These are phyloP conservation scores for Xylaria sp. DNA, from an alignment of 2,329 filamentous ascomycete species.

Conservation along the genomic window DNA sequence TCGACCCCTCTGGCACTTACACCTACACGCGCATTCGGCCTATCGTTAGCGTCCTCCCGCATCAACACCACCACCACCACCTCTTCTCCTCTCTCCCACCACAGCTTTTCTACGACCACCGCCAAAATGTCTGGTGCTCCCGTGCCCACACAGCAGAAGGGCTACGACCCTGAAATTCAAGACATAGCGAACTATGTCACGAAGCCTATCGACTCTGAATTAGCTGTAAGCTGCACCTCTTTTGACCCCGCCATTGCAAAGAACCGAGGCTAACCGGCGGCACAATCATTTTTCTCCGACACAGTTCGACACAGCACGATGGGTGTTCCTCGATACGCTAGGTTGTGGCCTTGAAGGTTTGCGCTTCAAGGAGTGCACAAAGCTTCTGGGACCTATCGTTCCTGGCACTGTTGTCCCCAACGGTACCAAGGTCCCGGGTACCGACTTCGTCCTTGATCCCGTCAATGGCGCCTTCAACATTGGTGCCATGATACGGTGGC, in stretches of 20 bases:
- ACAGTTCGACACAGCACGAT: slow-evolving; percentile 93
- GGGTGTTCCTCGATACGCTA: slow-evolving; percentile 95
- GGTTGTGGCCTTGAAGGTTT: slow-evolving; percentile 96
- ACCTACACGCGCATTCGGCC: slow-evolving; percentile 51
- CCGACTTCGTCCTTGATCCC: slow-evolving; percentile 92
- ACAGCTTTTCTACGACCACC: slow-evolving; percentile 58
- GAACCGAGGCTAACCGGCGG: slow-evolving; percentile 45
- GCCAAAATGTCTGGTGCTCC: slow-evolving; percentile 60
- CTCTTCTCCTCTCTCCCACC: slow-evolving; percentile 50
- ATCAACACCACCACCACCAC: slow-evolving; percentile 43
- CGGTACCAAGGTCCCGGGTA: slow-evolving; percentile 90
- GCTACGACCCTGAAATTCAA: slow-evolving; percentile 91
- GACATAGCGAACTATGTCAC: slow-evolving; percentile 96
- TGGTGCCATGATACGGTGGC: slow-evolving; percentile 97
- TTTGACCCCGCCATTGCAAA: slow-evolving; percentile 37
- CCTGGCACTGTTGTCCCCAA: slow-evolving; percentile 91
- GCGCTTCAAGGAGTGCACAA: slow-evolving; percentile 94
- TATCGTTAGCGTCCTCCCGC: slow-evolving; percentile 49
- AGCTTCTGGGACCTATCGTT: slow-evolving; percentile 91
- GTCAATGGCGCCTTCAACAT: slow-evolving; percentile 99
- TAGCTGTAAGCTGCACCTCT: slow-evolving; percentile 75
- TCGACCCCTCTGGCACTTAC: slow-evolving; percentile 46
- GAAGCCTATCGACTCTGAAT: slow-evolving; percentile 87
- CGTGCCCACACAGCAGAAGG: slow-evolving; percentile 62
- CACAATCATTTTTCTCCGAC: slow-evolving; percentile 19